Evolutionary conservation across 2,329 filamentous ascomycete species (phyloP).

Genomic region (Sarocladium strictum): DNA sequence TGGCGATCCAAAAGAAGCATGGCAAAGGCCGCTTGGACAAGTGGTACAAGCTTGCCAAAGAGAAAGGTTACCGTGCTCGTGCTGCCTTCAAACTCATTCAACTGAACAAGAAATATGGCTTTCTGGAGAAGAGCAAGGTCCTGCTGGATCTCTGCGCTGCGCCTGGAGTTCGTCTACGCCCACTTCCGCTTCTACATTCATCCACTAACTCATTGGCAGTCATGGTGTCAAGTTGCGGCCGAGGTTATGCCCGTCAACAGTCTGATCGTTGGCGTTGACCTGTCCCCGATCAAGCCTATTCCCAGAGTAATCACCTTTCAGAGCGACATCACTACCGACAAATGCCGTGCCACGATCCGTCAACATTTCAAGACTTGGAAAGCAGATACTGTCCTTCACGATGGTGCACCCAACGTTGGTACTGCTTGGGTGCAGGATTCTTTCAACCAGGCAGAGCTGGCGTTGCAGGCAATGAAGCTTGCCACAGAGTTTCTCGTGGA

Average conservation of each 20-base stretch:
- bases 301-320: slow-evolving; percentile 93
- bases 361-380: slow-evolving; percentile 94
- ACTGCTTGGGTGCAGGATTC: slow-evolving; percentile 98
- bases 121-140: slow-evolving; percentile 94
- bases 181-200: neutral
- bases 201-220: slow-evolving; percentile 42
- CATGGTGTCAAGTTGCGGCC: slow-evolving; percentile 93
- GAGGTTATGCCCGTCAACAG: slow-evolving; percentile 89
- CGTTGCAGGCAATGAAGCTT: slow-evolving; percentile 83
- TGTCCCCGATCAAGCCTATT: slow-evolving; percentile 92
- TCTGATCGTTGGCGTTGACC: slow-evolving; percentile 90
- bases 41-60: slow-evolving; percentile 97
- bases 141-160: slow-evolving; percentile 96
- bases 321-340: slow-evolving; percentile 95
- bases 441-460: slow-evolving; percentile 93
- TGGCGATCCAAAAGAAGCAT: slow-evolving; percentile 99
- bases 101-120: slow-evolving; percentile 98
- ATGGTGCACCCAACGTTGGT: slow-evolving; percentile 96
- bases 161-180: slow-evolving; percentile 62
- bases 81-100: slow-evolving; percentile 98
- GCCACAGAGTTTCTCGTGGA: slow-evolving; percentile 88
- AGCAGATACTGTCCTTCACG: slow-evolving; percentile 90
- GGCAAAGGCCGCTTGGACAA: slow-evolving; percentile 98
- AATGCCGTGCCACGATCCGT: slow-evolving; percentile 84
- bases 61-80: slow-evolving; percentile 93